These are phyloP conservation scores for Penicillium rolfsii DNA, from an alignment of 2,329 filamentous ascomycete species.

Conservation along the genomic window DNA sequence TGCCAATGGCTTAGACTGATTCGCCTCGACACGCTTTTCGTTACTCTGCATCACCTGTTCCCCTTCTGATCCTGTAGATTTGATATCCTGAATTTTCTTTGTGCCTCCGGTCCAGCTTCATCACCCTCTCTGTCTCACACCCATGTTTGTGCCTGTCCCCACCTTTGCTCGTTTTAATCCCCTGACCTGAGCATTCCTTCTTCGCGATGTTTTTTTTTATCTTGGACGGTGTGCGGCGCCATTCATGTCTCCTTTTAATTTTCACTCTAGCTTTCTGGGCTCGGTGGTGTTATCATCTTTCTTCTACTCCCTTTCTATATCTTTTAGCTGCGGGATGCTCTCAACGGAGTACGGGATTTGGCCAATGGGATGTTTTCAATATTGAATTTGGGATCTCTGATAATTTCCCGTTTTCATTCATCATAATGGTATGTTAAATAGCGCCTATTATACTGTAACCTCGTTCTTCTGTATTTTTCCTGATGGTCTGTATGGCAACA, in stretches of 20 bases:
- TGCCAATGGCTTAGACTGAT: slow-evolving; percentile 27
- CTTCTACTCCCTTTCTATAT: slow-evolving; percentile 1
- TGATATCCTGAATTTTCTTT: background rate
- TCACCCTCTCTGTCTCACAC: background rate
- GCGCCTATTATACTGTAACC: too few species aligned
- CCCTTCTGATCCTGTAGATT: background rate
- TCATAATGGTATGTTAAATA: too few species aligned
- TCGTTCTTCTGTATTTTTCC: too few species aligned
- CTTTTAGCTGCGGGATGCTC: background rate
- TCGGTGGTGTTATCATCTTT: slow-evolving; percentile 20
- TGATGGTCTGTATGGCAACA: too few species aligned
- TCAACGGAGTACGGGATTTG: slow-evolving; percentile 1
- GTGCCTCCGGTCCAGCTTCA: background rate
- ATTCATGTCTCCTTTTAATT: slow-evolving; percentile 10
- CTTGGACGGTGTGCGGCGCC: slow-evolving; percentile 27
- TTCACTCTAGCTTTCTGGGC: slow-evolving; percentile 12
- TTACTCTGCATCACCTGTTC: background rate
- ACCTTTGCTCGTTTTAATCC: background rate
- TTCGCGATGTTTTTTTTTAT: background rate
- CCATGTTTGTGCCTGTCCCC: background rate
- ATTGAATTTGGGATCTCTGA: background rate
- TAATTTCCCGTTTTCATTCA: too few species aligned
- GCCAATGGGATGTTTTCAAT: background rate
- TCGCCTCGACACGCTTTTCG: background rate
- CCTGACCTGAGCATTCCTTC: background rate